Base-by-base conservation (phyloP, 1,284 basidiomycete species). In the Sutorius eximius region DNA sequence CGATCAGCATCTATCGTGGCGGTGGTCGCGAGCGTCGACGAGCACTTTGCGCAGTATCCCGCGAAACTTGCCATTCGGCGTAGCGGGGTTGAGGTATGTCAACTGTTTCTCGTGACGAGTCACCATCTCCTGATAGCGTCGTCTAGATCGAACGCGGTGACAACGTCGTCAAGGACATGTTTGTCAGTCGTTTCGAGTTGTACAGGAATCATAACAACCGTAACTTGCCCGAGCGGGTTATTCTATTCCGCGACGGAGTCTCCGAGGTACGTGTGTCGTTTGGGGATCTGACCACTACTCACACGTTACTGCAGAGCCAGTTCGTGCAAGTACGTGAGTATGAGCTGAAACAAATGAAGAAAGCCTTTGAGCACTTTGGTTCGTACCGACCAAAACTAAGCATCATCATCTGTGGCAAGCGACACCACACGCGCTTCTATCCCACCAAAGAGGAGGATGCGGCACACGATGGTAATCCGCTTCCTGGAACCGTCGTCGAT, bases 391-490 rank as follows among this genome's bases (percentile, higher is more conserved):
- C 89, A 0, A 75, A 77, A 45, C 65, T 93, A 10, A 84, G 86
- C 9, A 89, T 91, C 62, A 73, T 88, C 56, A 79, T 91, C 51
- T 91, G 87, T 64, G 87, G 87, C 9, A 93, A 92, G 69, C 82
- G 89, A 0, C 91, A 93, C 63, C 82, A 92, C 63, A 84, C 88
- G 0, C 80, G 80, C 60, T 84, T 81, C 65, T 79, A 73, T 66
- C 88, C 90, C 4, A 85, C 82, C 4, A 77, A 81, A 34, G 67
- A 67, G 2, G 64, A 63, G 11, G 71, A 81, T 38, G 86, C 82
- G 0, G 86, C 85, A 52, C 47, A 61, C 1, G 80, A 87, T 51
- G 86, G 86, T 0, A 91, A 91, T 58, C 85, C 87, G 2, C 78
- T 76, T 48, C 79, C 89, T 5, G 89, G 89, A 8, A 90, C 88